These are phyloP conservation scores for Aspergillus coremiiformis DNA, from an alignment of 495 filamentous ascomycete species.

Conservation along the genomic window DNA sequence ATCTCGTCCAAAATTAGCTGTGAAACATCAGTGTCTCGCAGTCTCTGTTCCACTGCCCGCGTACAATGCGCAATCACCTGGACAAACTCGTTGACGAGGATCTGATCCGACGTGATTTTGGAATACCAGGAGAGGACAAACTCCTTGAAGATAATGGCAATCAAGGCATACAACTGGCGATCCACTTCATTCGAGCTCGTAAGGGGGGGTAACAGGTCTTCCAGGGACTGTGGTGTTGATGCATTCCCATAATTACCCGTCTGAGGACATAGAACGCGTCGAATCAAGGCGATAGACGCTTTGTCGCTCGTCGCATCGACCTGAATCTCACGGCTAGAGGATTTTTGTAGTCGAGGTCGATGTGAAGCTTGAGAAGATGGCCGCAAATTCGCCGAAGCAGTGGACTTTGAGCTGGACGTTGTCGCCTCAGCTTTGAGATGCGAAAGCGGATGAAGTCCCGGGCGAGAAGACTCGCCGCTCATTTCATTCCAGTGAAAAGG, in stretches of 20 bases:
- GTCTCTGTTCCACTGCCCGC: slow-evolving; percentile 71
- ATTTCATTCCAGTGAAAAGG: slow-evolving; percentile 32
- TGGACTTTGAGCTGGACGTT: slow-evolving; percentile 39
- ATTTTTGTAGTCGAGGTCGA: slow-evolving; percentile 23
- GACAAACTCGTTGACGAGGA: slow-evolving; percentile 78
- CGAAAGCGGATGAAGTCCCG: slow-evolving; percentile 39
- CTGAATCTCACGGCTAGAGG: slow-evolving; percentile 21
- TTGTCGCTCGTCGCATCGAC: slow-evolving; percentile 45
- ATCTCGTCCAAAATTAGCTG: slow-evolving; percentile 82
- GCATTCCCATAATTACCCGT: slow-evolving; percentile 29
- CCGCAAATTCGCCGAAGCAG: slow-evolving; percentile 24
- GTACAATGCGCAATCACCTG: slow-evolving; percentile 87
- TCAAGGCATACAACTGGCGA: slow-evolving; percentile 81
- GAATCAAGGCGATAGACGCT: slow-evolving; percentile 52
- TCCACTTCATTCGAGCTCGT: slow-evolving; percentile 91
- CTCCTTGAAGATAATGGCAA: slow-evolving; percentile 81
- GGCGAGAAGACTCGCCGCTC: slow-evolving; percentile 31
- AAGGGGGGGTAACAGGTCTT: slow-evolving; percentile 80
- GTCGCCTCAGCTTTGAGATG: slow-evolving; percentile 46
- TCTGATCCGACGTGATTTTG: slow-evolving; percentile 82
- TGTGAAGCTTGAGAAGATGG: slow-evolving; percentile 27
- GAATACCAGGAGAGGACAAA: slow-evolving; percentile 89
- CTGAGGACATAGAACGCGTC: slow-evolving; percentile 58
- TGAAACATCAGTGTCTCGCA: slow-evolving; percentile 75
- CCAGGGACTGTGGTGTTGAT: slow-evolving; percentile 48